These are phyloP conservation scores for Leptomonas pyrrhocoris DNA, from an alignment of 208 protist genomes.

Conservation along the genomic window DNA sequence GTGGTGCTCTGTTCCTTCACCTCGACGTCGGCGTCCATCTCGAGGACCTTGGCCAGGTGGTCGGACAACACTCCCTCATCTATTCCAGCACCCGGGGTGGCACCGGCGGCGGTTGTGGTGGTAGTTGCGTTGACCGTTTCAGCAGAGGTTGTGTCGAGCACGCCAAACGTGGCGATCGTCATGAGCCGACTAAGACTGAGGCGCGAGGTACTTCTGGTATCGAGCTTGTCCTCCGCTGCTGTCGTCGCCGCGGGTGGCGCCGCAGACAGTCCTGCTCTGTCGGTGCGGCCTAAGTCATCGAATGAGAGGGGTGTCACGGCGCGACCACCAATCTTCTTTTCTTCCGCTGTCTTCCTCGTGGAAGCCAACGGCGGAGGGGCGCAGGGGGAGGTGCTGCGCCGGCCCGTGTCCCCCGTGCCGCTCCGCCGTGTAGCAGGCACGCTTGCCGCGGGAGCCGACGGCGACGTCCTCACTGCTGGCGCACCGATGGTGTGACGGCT, in stretches of 20 bases:
- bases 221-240: too few relatives aligned
- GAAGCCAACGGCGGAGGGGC: neutral
- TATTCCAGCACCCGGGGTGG: neutral
- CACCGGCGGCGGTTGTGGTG: neutral
- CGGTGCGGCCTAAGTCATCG: neutral
- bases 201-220: too few relatives aligned
- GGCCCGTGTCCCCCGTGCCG: neutral
- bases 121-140: neutral
- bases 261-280: neutral
- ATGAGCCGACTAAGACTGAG: conserved; percentile 1
- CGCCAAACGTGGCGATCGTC: neutral
- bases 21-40: neutral
- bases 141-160: neutral
- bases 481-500: neutral
- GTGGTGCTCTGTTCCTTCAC: neutral
- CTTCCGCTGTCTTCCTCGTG: neutral
- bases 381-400: conserved; percentile 11
- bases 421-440: neutral
- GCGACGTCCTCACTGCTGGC: neutral
- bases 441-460: neutral
- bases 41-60: neutral
- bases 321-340: neutral
- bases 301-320: conserved; percentile 9
- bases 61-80: neutral
- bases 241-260: neutral